Base-by-base conservation (phyloP, 768 basidiomycete genomes). In the Lactarius hengduanensis region DNA sequence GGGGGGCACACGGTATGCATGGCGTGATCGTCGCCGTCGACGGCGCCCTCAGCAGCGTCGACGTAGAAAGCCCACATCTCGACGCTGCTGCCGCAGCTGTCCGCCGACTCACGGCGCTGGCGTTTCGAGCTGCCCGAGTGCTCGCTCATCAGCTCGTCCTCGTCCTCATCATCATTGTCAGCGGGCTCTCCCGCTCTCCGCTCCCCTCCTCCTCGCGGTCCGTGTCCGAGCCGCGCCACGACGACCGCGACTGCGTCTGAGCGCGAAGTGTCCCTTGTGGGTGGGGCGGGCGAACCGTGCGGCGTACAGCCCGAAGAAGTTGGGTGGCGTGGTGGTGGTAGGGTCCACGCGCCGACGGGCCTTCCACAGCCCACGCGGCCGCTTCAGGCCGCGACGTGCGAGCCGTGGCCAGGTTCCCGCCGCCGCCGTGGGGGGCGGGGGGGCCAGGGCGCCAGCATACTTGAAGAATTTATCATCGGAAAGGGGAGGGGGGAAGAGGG, bases 41-140 rank as follows among this genome's bases (percentile, higher is more conserved):
- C 38, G 57, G 59, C 13, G 62, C 36, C 38, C 59, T 43, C 45
- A 13, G 34, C 32, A 32, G 59, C 47, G 53, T 60, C 34, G 54
- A 68, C 59, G 64, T 58, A 54, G 68, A 32, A 53, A 16, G 66
- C 43, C 66, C 60, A 58, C 20, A 61, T 40, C 26, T 38, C 65
- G 59, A 72, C 68, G 20, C 70, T 69, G 62, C 68, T 69, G 15
- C 67, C 34, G 7, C 64, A 30, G 28, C 56, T 53, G 15, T 53
- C 50, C 26, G 13, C 72, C 57, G 71, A 54, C 61, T 73, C 72
- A 9, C 72, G 66, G 8, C 76, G 73, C 66, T 75, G 75, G 34
- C 66, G 66, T 55, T 71, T 72, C 10, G 68, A 70, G 57, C 63
- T 66, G 70, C 66, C 61, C 67, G 66, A 71, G 59, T 63, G 64